Base-by-base conservation (phyloP, 1,284 basidiomycete genomes). In the Meira nashicola region DNA sequence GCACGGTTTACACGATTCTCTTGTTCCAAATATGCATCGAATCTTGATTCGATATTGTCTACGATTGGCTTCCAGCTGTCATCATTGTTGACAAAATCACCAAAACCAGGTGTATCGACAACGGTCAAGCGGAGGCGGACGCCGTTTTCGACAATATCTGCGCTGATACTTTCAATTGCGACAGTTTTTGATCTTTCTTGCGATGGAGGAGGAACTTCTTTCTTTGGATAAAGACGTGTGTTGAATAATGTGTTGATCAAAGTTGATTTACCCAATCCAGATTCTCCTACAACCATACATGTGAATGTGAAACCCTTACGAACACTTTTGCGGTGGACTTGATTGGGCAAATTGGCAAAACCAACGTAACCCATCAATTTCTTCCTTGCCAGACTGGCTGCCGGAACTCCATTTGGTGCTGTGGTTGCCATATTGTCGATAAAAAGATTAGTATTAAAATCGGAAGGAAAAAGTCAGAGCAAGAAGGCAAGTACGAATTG, bases 221-320 rank as follows among this genome's bases (percentile, higher is more conserved):
- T 75, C 63, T 71, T 68, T 17, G 73, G 73, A 57, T 76, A 75
- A 41, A 77, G 66, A 23, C 70, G 71, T n/a, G 70, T 76, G 68
- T 77, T 77, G 68, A 77, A 77, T 41, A 77, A 66, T 10, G 75
- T 77, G 70, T 77, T 77, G 68, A 77, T 73, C 51, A 77, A 62
- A 11, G 75, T 77, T 43, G 73, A 76, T 66, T 77, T 77, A 55
- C 75, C 75, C n/a, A 77, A 68, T 59, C 75, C 75, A 17, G 73
- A 74, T 59, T 77, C 74, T 60, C 74, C 74, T 17, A 77, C 75
- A 15, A 77, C 73, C 75, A 77, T 77, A 46, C 64, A 64, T 15
- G 73, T 77, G 53, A 77, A 77, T 56, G 62, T 68, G 65, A 77
- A 77, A 39, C 75, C 75, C 57, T 74, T 74, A 38, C 73, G 67